Evolutionary conservation across 2,329 filamentous ascomycete genomes (phyloP).

Genomic region (Stagonosporopsis vannaccii): DNA sequence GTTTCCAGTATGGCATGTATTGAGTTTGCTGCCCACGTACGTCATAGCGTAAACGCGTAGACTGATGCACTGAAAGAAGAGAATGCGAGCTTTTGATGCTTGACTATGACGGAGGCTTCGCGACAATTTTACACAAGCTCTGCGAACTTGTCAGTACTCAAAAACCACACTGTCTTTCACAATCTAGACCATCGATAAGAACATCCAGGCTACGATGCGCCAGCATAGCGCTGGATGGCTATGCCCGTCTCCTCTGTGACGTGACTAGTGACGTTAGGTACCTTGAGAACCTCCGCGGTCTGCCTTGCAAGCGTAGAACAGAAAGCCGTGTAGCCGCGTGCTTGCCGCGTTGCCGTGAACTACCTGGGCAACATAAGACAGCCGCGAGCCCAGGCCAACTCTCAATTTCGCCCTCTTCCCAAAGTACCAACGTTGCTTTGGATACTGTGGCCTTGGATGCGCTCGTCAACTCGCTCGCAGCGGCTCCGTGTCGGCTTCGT

Average conservation of each 20-base stretch:
- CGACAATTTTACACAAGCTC: background rate
- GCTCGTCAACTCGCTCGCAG: background rate
- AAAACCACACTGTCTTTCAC: too few relatives aligned
- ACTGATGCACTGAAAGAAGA: too few relatives aligned
- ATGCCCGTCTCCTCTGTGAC: background rate
- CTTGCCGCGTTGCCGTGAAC: slow-evolving; percentile 11
- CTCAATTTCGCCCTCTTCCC: background rate
- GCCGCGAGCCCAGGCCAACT: background rate
- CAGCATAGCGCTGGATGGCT: background rate
- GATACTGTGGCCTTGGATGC: background rate
- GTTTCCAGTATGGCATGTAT: background rate
- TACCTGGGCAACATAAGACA: background rate
- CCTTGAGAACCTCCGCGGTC: background rate
- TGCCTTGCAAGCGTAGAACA: background rate
- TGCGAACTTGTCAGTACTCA: too few relatives aligned
- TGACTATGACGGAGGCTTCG: too few relatives aligned
- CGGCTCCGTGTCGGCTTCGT: background rate
- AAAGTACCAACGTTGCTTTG: background rate
- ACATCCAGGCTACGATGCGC: slow-evolving; percentile 1
- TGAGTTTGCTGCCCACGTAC: background rate
- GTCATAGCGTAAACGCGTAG: slow-evolving; percentile 8
- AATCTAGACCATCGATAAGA: too few relatives aligned
- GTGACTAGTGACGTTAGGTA: background rate
- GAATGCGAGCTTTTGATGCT: too few relatives aligned
- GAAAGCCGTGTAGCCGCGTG: slow-evolving; percentile 10